phyloP scores from a whole-genome alignment of 2,329 filamentous ascomycete genomes.

The Talaromyces sp. region DNA sequence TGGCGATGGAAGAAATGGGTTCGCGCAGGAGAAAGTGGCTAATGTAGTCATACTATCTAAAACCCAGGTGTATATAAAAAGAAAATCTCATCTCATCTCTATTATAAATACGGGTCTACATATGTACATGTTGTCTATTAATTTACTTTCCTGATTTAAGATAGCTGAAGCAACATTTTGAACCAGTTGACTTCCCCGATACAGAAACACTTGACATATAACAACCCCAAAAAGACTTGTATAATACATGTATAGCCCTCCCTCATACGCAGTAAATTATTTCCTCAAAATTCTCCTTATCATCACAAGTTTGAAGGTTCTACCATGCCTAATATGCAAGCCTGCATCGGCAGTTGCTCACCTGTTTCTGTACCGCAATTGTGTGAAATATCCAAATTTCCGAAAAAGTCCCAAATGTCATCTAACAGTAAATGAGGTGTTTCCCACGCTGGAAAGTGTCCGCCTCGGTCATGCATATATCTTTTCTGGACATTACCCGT shows the following conservation, averaged over 20 bases:
- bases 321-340: not conserved
- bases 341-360: not conserved
- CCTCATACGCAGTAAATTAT: no score
- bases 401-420: slow-evolving; percentile 47
- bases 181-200: no score
- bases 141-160: no score
- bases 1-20: slow-evolving; percentile 4
- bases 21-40: slow-evolving; percentile 3
- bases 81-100: not conserved
- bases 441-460: slow-evolving; percentile 53
- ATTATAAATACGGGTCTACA: not conserved
- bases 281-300: no score
- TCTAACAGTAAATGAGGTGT: slow-evolving; percentile 40
- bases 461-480: slow-evolving; percentile 32
- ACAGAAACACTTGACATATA: no score
- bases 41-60: not conserved
- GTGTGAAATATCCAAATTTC: slow-evolving; percentile 32
- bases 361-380: slow-evolving; percentile 8
- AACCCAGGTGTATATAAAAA: not conserved
- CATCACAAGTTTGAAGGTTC: no score
- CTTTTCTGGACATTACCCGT: not conserved
- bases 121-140: no score
- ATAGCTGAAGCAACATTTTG: no score
- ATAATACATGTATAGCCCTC: no score
- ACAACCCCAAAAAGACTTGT: no score